Evolutionary conservation across 1,284 basidiomycete genomes (phyloP).

Genomic region (Cryptococcus maquisensis): DNA sequence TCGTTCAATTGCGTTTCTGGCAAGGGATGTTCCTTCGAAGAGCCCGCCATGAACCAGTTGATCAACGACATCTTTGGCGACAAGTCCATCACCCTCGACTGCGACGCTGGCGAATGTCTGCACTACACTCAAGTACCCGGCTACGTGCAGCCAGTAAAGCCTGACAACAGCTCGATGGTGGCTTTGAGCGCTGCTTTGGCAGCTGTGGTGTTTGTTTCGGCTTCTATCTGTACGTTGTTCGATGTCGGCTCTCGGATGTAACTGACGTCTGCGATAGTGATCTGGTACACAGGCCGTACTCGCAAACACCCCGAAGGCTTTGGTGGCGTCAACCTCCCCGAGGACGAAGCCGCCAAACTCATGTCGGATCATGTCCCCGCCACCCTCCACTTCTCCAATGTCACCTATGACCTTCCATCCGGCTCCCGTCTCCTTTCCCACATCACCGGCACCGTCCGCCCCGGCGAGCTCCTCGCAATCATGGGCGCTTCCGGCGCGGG

Average conservation of each 20-base stretch:
- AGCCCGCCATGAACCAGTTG: constrained; percentile 92
- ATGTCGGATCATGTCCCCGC: constrained; percentile 94
- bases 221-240: constrained; percentile 44
- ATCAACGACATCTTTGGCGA: constrained; percentile 94
- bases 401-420: constrained; percentile 70
- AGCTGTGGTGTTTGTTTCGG: constrained; percentile 56
- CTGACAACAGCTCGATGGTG: constrained; percentile 74
- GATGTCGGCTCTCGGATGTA: background rate
- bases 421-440: constrained; percentile 67
- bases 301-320: constrained; percentile 60
- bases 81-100: constrained; percentile 77
- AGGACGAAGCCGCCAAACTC: constrained; percentile 73
- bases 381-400: constrained; percentile 76
- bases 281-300: constrained; percentile 83
- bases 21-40: constrained; percentile 76
- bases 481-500: constrained; percentile 96
- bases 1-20: constrained; percentile 76
- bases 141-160: constrained; percentile 72
- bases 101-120: constrained; percentile 86
- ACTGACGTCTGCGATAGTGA: constrained; percentile 51
- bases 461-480: constrained; percentile 87
- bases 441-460: constrained; percentile 75
- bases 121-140: constrained; percentile 93
- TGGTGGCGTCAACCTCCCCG: constrained; percentile 72
- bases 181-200: constrained; percentile 77